These are phyloP conservation scores for Erysimum cheiri DNA, from an alignment of 441 rosid genomes.

Conservation along the genomic window DNA sequence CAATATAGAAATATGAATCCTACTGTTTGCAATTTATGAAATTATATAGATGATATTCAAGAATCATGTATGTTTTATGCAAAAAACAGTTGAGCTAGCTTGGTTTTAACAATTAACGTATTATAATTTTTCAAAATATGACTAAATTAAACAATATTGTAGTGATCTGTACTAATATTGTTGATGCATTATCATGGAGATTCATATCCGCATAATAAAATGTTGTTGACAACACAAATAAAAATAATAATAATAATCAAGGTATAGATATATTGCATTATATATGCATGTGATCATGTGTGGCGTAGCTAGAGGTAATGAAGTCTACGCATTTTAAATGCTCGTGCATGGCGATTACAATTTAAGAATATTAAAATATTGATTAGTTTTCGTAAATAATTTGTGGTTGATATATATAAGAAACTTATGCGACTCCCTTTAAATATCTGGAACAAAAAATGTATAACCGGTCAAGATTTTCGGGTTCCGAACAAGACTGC, in stretches of 20 bases:
- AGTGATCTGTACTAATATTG: neutral
- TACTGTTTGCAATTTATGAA: neutral
- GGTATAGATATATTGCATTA: neutral
- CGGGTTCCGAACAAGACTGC: neutral
- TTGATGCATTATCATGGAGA: neutral
- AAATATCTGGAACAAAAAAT: too few relatives aligned
- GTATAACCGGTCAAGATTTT: neutral
- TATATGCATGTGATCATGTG: neutral
- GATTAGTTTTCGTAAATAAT: neutral
- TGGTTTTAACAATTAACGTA: neutral
- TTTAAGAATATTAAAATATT: neutral
- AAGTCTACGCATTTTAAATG: conserved; percentile 3
- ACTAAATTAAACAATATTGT: neutral
- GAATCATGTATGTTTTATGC: neutral
- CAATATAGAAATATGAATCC: neutral
- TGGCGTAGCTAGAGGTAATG: neutral
- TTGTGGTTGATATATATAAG: neutral
- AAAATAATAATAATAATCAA: neutral
- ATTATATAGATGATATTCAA: neutral
- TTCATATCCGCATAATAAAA: neutral
- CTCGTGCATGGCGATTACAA: neutral
- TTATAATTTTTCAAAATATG: neutral
- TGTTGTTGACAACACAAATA: neutral
- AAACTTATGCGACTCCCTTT: neutral
- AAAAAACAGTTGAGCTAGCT: conserved; percentile 1